These are phyloP conservation scores for Diaporthe eres DNA, from an alignment of 2,329 filamentous ascomycete species.

Conservation along the genomic window DNA sequence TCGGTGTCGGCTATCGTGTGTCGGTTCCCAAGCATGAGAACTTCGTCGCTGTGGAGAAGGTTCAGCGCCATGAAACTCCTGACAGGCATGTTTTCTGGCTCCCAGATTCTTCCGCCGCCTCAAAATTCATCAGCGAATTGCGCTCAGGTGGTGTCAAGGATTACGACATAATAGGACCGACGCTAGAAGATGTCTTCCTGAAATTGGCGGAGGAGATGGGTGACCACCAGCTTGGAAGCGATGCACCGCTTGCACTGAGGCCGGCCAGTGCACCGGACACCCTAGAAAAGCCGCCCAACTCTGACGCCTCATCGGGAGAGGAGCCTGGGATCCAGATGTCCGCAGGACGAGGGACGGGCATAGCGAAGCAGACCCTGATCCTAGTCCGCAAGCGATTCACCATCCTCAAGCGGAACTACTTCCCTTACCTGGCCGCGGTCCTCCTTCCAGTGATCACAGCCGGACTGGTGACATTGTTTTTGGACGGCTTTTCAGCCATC, in stretches of 20 bases:
- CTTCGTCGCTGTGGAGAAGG: slow-evolving; percentile 17
- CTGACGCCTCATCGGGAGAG: slow-evolving; percentile 34
- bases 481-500: slow-evolving; percentile 66
- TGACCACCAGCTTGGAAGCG: slow-evolving; percentile 54
- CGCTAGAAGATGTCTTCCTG: slow-evolving; percentile 93
- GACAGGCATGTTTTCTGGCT: slow-evolving; percentile 78
- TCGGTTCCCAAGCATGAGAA: slow-evolving; percentile 65
- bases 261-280: slow-evolving; percentile 37
- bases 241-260: slow-evolving; percentile 39
- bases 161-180: slow-evolving; percentile 89
- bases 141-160: slow-evolving; percentile 78
- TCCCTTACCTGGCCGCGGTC: slow-evolving; percentile 82
- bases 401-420: slow-evolving; percentile 82
- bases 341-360: slow-evolving; percentile 36
- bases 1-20: slow-evolving; percentile 89
- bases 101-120: slow-evolving; percentile 77
- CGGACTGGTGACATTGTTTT: slow-evolving; percentile 82
- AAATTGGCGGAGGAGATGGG: slow-evolving; percentile 85
- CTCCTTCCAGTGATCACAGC: slow-evolving; percentile 85
- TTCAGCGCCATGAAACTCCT: slow-evolving; percentile 15
- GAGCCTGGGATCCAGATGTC: slow-evolving; percentile 36
- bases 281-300: slow-evolving; percentile 14
- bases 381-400: slow-evolving; percentile 84
- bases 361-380: slow-evolving; percentile 74
- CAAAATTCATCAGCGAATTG: slow-evolving; percentile 77